These are phyloP conservation scores for Brassica nigra DNA, from an alignment of 345 rosid genomes.

Conservation along the genomic window DNA sequence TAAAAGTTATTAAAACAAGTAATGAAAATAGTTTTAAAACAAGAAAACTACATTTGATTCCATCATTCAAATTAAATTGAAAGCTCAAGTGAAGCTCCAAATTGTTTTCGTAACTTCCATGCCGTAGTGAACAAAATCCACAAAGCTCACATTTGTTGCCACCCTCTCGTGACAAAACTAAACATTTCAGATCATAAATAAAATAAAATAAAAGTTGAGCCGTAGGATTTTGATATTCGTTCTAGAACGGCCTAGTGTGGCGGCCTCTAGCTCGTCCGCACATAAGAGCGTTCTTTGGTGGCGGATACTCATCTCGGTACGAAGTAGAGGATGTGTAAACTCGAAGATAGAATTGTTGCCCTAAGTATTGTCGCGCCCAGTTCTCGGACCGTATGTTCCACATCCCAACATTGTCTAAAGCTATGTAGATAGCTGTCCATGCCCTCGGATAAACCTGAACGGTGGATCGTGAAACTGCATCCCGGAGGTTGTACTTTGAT, in stretches of 20 bases:
- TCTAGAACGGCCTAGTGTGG: constrained; percentile 62
- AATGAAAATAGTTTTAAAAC: neutral
- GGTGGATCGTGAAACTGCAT: constrained; percentile 76
- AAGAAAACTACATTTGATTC: constrained; percentile 5
- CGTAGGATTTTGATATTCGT: neutral
- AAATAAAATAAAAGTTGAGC: neutral
- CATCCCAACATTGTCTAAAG: constrained; percentile 96
- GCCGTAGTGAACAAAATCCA: constrained; percentile 30
- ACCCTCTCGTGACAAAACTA: constrained; percentile 60
- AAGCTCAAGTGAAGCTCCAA: constrained; percentile 34
- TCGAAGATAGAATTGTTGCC: constrained; percentile 85
- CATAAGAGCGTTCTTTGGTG: constrained; percentile 85
- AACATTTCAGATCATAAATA: neutral
- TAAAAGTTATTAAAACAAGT: constrained; percentile 3
- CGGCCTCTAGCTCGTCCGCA: constrained; percentile 84
- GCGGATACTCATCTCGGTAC: constrained; percentile 72
- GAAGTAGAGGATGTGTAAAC: constrained; percentile 74
- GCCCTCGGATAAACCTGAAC: constrained; percentile 85
- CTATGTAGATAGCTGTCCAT: constrained; percentile 86
- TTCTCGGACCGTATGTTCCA: constrained; percentile 93
- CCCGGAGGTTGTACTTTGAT: constrained; percentile 68
- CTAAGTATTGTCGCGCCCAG: constrained; percentile 91
- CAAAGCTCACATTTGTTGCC: constrained; percentile 39
- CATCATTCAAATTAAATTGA: neutral
- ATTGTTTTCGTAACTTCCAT: constrained; percentile 4